Conservation (phyloP, 441 rosid genomes). For the Breynia disticha region DNA sequence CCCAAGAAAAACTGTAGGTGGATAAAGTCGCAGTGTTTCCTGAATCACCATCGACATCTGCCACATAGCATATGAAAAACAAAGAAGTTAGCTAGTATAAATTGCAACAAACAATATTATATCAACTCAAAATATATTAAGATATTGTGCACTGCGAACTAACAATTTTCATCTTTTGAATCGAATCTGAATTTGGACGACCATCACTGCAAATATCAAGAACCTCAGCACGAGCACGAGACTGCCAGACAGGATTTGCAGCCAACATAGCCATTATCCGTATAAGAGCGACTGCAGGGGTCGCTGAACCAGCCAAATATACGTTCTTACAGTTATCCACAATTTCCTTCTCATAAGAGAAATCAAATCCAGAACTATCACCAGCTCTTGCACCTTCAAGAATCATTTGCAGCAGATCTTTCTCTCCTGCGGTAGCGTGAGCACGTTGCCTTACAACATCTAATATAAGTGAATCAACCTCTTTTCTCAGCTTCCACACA, state of each 20-base stretch:
- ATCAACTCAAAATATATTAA: neutral
- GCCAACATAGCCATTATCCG: conserved; percentile 41
- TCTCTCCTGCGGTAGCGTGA: conserved; percentile 1
- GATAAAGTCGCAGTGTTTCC: conserved; percentile 45
- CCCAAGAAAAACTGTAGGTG: conserved; percentile 19
- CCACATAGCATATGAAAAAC: neutral
- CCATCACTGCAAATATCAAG: conserved; percentile 13
- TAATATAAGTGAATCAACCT: conserved; percentile 23
- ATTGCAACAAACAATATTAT: too few relatives aligned
- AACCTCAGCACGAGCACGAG: conserved; percentile 30
- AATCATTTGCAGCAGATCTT: conserved; percentile 34
- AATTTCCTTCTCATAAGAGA: conserved; percentile 26
- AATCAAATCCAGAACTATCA: neutral
- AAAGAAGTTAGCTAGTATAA: too few relatives aligned
- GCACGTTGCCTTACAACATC: conserved; percentile 24
- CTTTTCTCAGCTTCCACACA: conserved; percentile 34
- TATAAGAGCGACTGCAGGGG: conserved; percentile 32
- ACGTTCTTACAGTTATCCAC: conserved; percentile 43
- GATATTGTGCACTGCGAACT: neutral
- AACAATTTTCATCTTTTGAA: conserved; percentile 30
- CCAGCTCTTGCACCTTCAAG: conserved; percentile 21
- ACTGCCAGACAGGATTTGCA: conserved; percentile 39
- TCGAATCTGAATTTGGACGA: conserved; percentile 22
- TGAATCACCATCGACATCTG: conserved; percentile 44
- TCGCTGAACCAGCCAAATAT: conserved; percentile 46